Base-by-base conservation (phyloP, 805 yeast species). In the Nakazawaea holstii region DNA sequence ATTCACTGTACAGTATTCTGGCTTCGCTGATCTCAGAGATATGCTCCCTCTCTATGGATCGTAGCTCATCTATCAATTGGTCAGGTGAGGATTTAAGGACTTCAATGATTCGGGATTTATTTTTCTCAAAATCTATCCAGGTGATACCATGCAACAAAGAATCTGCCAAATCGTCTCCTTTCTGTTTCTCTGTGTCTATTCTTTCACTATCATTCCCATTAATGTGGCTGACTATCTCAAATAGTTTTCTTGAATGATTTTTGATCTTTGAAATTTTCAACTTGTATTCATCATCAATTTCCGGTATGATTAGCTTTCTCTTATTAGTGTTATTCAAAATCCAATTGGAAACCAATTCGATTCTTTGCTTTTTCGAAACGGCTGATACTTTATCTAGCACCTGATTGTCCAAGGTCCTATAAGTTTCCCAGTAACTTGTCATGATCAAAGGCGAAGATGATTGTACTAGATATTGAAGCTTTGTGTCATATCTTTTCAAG, bases 131-230 rank as follows among this genome's bases (percentile, higher is more conserved):
- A 10, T 64, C 56, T 11, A 67, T 45, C 70, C 77, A 75, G 0
- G 77, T 69, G 2, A 81, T 50, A 1, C 79, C 85, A 59, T 84
- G 87, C 13, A 83, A 62, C n/a, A 83, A 63, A 0, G 84, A 70
- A 58, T 84, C 91, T 8, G 81, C 76, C 47, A 83, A 63, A 58
- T 84, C 91, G 58, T 84, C 91, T 38, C 76, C 75, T 57, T 83
- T 83, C 9, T 29, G 39, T 14, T 8, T 39, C 24, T 41, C 47
- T 2, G 40, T 11, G 44, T 51, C 31, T 35, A 41, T 29, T 49
- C 41, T 4, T n/a, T 13, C 1, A 14, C 15, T 35, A 58, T 58
- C 14, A 5, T 47, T 20, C 4, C 46, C 37, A 47, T 64, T 64
- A 8, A 66, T 36, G 26, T 51, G 46, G 7, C 37, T 38, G 46